Conservation (phyloP, 2,329 filamentous ascomycete species). For the Penicillium polonicum region DNA sequence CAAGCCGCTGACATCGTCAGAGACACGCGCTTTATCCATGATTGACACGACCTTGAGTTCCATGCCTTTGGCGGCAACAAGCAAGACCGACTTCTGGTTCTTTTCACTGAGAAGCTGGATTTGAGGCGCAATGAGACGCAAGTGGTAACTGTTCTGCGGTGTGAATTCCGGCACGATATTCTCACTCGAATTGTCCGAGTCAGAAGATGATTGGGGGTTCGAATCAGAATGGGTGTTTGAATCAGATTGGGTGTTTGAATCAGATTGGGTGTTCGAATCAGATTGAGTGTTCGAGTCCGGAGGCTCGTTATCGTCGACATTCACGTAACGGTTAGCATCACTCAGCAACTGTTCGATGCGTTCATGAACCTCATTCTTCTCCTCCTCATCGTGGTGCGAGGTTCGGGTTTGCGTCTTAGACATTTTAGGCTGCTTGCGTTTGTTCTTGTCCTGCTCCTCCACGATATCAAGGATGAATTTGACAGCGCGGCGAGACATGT, state of each 20-base stretch:
- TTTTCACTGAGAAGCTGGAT: conserved; percentile 98
- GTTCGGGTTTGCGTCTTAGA: conserved; percentile 26
- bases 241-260: conserved; percentile 42
- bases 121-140: conserved; percentile 92
- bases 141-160: conserved; percentile 89
- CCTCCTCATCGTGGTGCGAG: conserved; percentile 55
- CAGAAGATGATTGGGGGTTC: conserved; percentile 40
- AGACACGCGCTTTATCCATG: conserved; percentile 92
- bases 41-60: conserved; percentile 96
- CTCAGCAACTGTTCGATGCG: conserved; percentile 81
- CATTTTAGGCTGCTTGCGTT: conserved; percentile 46
- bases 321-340: conserved; percentile 79
- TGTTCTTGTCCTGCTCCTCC: conserved; percentile 82
- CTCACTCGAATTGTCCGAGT: conserved; percentile 59
- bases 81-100: conserved; percentile 91
- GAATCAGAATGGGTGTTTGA: conserved; percentile 37
- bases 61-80: conserved; percentile 98
- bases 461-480: conserved; percentile 98
- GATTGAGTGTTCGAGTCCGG: conserved; percentile 44
- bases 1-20: conserved; percentile 88
- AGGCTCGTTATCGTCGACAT: conserved; percentile 60
- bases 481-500: conserved; percentile 89
- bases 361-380: conserved; percentile 68
- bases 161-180: conserved; percentile 86
- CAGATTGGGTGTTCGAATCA: conserved; percentile 39